These are phyloP conservation scores for Passalora sequoiae DNA, from an alignment of 2,329 filamentous ascomycete genomes.

Conservation along the genomic window DNA sequence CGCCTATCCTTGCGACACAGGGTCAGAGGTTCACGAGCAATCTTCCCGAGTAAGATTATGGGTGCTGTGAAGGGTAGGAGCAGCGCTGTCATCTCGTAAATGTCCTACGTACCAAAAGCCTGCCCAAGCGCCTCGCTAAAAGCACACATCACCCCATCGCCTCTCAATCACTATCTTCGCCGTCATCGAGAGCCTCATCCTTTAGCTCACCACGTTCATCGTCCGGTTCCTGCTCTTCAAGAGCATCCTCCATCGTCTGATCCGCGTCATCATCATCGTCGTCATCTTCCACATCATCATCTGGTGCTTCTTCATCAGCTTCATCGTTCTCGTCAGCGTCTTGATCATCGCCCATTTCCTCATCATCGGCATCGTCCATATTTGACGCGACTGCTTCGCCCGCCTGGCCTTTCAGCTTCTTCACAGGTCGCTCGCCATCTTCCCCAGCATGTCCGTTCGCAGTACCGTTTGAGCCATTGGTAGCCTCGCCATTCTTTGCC, in stretches of 20 bases:
- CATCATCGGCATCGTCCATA: slow-evolving; percentile 40
- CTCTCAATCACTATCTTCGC: slow-evolving; percentile 30
- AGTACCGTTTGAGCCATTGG: slow-evolving; percentile 10
- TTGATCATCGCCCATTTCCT: slow-evolving; percentile 52
- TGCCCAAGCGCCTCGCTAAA: slow-evolving; percentile 2
- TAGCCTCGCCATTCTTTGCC: background rate
- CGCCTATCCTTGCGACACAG: no score
- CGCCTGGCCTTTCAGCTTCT: slow-evolving; percentile 46
- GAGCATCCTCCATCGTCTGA: slow-evolving; percentile 14
- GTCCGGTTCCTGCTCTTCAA: slow-evolving; percentile 47
- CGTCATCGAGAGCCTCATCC: slow-evolving; percentile 35
- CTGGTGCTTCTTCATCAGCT: slow-evolving; percentile 25
- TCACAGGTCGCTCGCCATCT: slow-evolving; percentile 45
- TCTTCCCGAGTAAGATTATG: no score
- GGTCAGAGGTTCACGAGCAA: no score
- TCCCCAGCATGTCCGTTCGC: slow-evolving; percentile 34
- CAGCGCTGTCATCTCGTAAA: no score
- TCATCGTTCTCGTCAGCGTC: slow-evolving; percentile 29
- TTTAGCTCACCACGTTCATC: slow-evolving; percentile 49
- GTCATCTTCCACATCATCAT: slow-evolving; percentile 37
- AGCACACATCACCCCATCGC: background rate
- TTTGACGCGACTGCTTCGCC: slow-evolving; percentile 36
- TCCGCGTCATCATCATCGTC: slow-evolving; percentile 55
- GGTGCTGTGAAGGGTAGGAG: no score
- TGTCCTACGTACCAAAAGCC: no score